Evolutionary conservation across 352 stramenopile genomes (phyloP).

Genomic region (Discostella stelligera): DNA sequence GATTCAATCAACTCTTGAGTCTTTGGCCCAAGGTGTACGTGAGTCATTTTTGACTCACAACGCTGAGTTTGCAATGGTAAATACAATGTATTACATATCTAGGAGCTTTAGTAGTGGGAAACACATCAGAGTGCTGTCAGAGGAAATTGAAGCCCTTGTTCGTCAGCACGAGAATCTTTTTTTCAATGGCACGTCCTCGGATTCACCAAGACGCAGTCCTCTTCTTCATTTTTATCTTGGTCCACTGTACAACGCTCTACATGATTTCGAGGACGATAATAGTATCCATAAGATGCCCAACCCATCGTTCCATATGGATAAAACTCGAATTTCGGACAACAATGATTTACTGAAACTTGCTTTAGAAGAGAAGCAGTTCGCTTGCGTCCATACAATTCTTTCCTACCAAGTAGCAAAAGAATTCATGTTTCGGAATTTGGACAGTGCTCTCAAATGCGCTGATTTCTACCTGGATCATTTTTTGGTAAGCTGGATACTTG

Average conservation of each 20-base stretch:
- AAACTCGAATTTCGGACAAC: slow-evolving; percentile 13
- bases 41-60: slow-evolving; percentile 17
- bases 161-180: slow-evolving; percentile 15
- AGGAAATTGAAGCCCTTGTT: slow-evolving; percentile 15
- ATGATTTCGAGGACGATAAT: slow-evolving; percentile 6
- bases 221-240: slow-evolving; percentile 21
- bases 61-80: slow-evolving; percentile 9
- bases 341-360: slow-evolving; percentile 12
- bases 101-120: slow-evolving; percentile 18
- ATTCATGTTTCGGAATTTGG: slow-evolving; percentile 28
- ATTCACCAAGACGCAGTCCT: not conserved
- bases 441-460: slow-evolving; percentile 9
- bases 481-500: slow-evolving; percentile 7
- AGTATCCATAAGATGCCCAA: not conserved
- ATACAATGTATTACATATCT: slow-evolving; percentile 10
- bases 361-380: slow-evolving; percentile 4
- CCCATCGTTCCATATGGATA: slow-evolving; percentile 11
- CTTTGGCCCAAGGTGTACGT: slow-evolving; percentile 7
- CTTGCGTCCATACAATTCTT: slow-evolving; percentile 1
- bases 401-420: not conserved
- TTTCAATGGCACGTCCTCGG: slow-evolving; percentile 10
- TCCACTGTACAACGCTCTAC: slow-evolving; percentile 18
- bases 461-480: slow-evolving; percentile 3
- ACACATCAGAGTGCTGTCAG: slow-evolving; percentile 5
- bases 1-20: slow-evolving; percentile 24